These are phyloP conservation scores for Candida parachauliodes DNA, from an alignment of 805 yeast species.

Conservation along the genomic window DNA sequence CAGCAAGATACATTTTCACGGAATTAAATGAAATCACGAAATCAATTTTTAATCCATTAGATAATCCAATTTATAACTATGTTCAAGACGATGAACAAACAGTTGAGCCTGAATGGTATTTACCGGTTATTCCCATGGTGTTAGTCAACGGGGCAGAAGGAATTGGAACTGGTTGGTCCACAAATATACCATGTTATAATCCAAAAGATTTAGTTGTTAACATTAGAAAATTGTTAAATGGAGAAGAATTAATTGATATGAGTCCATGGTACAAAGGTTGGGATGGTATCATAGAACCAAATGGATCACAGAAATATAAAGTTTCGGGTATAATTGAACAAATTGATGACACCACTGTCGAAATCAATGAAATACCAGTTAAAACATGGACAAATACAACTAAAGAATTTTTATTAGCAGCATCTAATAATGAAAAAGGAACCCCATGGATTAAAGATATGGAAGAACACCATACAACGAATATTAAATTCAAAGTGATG, in stretches of 20 bases:
- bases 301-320: constrained; percentile 64
- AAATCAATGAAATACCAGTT: constrained; percentile 89
- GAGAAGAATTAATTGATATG: constrained; percentile 69
- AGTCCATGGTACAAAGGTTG: constrained; percentile 95
- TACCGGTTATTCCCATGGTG: constrained; percentile 93
- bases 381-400: constrained; percentile 89
- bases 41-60: constrained; percentile 72
- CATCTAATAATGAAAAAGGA: constrained; percentile 72
- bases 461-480: constrained; percentile 88
- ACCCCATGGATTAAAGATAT: constrained; percentile 89
- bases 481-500: constrained; percentile 74
- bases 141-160: constrained; percentile 96
- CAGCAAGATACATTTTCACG: constrained; percentile 93
- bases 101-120: constrained; percentile 93
- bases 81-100: constrained; percentile 89
- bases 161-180: constrained; percentile 99
- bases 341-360: constrained; percentile 73
- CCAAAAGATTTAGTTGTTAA: constrained; percentile 80
- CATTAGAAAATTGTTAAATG: constrained; percentile 67
- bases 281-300: constrained; percentile 75
- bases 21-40: constrained; percentile 74
- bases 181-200: constrained; percentile 85
- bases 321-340: constrained; percentile 80
- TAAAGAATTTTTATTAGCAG: constrained; percentile 78
- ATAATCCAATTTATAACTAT: constrained; percentile 73